Evolutionary conservation across 352 stramenopile genomes (phyloP), one percentile per base, ranked within the genome.

Genomic region (Vaucheria bursata): DNA sequence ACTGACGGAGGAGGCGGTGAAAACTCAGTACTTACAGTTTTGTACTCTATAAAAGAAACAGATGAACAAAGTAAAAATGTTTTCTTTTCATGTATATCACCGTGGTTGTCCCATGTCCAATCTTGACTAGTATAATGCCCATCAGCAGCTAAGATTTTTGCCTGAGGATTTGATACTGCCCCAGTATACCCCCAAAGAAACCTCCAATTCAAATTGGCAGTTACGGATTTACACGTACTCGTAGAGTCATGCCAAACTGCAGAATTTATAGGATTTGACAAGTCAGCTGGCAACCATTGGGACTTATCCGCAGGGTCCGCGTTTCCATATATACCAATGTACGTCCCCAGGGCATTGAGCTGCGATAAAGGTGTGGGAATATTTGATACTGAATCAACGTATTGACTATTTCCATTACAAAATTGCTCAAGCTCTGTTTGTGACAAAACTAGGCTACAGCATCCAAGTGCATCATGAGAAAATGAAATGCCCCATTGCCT

Each of bases 251-350:
- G 45, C 76, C 76, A 81, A 7, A 52, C 68, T 8, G 76, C 76
- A 45, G 76, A 79, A 35, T 70, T 71, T 2, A 73, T 29, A 32
- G 67, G 59, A n/a, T 65, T 65, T 64, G 37, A 39, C 29, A 74
- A 73, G 8, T 74, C 71, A 1, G 86, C 68, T 29, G 81, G 69
- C 8, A 87, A 71, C 86, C 86, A 89, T 65, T 88, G 84, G 0
- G 77, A 69, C 37, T 45, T 50, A 37, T 87, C 84, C 29, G 88
- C 70, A 4, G 86, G 86, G 76, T 89, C 86, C 2, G 86, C 82
- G 80, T 88, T 89, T 37, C 86, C 86, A 71, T 88, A 88, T 36
- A 81, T 80, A 2, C 86, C 86, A 7, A 89, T 59, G 68, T 81
- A 71, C 4, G 49, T 70, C 6, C n/a, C 50, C 1, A 3, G 33